Base-by-base conservation (phyloP, 2,329 filamentous ascomycete species). In the Trichoderma guizhouense region DNA sequence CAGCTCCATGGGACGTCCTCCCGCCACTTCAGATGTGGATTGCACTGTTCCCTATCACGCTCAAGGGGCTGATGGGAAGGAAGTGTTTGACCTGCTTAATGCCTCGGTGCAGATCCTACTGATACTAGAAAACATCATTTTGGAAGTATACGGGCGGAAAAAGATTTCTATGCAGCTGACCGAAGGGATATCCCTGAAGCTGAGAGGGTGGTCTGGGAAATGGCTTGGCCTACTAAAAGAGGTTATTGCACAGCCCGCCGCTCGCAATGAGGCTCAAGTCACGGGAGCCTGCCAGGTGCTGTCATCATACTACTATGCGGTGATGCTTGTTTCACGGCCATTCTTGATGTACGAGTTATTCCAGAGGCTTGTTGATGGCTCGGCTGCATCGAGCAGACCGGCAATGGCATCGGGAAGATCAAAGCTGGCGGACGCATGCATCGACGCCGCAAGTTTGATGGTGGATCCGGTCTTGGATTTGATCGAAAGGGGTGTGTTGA, bases 261-360 rank as follows among this genome's bases (percentile, higher is more conserved):
- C 0, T 62, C 76, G 5, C 71, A 76, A 58, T 4, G 73, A 80
- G 14, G 77, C 78, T 0, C 79, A 82, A 68, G 77, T 81, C 0
- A 82, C 82, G 8, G 86, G 86, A 0, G 86, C 86, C 0, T 87
- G 85, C 32, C 86, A 87, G 76, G 83, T 87, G 0, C 76, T 88
- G 8, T 82, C 84, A 0, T 85, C 86, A 2, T 88, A 88, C 70
- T 87, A 88, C 76, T 88, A 88, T 72, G 84, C 86, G 0, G 86
- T 88, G n/a, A 88, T 88, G 80, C 81, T 88, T 3, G 86, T 88
- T 0, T 86, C 86, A 0, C 80, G 86, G 1, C 86, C 86, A 0
- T 88, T 88, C 65, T 80, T 88, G 7, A 87, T 88, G 86, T 87
- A 86, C 63, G 86, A 88, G 76, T 79, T 88, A 3, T 84, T 82